phyloP scores from a whole-genome alignment of 768 basidiomycete species.

The Lentinus tigrinus region DNA sequence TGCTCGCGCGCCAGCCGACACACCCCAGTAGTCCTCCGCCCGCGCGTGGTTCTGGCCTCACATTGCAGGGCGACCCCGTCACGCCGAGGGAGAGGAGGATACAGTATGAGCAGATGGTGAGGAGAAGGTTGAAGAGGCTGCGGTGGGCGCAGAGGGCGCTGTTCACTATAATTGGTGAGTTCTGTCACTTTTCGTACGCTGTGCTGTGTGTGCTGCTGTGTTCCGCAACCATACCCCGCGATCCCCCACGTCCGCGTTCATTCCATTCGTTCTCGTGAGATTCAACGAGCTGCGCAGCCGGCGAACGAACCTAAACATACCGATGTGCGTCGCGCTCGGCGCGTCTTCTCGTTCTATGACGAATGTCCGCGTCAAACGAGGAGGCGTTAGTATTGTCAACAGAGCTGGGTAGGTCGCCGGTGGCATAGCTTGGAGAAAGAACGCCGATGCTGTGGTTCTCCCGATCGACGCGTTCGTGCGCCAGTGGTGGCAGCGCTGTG shows the following conservation, averaged over 20 bases:
- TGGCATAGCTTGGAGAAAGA: too few species aligned
- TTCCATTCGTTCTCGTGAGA: too few species aligned
- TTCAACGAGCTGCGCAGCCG: too few species aligned
- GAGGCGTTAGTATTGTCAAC: too few species aligned
- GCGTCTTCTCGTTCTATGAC: too few species aligned
- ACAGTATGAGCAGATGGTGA: conserved; percentile 26
- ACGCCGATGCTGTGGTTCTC: too few species aligned
- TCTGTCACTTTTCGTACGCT: background rate
- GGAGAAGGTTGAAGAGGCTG: conserved; percentile 36
- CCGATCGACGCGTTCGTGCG: too few species aligned
- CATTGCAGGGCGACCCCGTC: conserved; percentile 28
- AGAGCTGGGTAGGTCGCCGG: too few species aligned
- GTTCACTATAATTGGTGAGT: conserved; percentile 38
- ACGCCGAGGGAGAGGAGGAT: conserved; percentile 32
- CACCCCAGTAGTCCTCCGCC: conserved; percentile 43
- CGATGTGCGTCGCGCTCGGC: too few species aligned
- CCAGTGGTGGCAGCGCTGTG: too few species aligned
- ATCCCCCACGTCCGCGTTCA: background rate
- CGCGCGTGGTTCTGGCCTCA: conserved; percentile 30
- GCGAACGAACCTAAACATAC: too few species aligned
- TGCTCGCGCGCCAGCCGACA: conserved; percentile 37
- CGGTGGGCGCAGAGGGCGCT: conserved; percentile 29
- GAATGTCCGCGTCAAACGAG: too few species aligned
- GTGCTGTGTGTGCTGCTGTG: background rate
- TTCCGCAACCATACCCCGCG: background rate